These are phyloP conservation scores for Cyphellophora attinorum DNA, from an alignment of 2,329 filamentous ascomycete species.

Conservation along the genomic window DNA sequence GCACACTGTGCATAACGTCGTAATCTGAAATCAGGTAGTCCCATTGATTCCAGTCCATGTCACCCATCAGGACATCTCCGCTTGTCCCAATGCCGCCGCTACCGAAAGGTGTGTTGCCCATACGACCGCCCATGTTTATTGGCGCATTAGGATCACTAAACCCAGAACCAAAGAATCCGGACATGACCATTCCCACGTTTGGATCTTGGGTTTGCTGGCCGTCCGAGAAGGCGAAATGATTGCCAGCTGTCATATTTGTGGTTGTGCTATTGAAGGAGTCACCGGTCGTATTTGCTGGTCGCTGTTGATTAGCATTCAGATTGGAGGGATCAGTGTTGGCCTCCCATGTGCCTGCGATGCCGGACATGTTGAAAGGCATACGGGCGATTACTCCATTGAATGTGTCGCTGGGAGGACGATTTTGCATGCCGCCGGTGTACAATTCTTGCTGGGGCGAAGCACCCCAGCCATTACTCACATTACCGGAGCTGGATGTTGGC, in stretches of 20 bases:
- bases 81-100: slow-evolving; percentile 11
- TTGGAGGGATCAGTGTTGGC: background rate
- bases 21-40: slow-evolving; percentile 15
- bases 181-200: slow-evolving; percentile 7
- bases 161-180: no score
- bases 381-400: background rate
- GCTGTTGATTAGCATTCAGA: background rate
- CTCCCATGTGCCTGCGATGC: background rate
- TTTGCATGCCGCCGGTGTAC: no score
- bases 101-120: no score
- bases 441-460: no score
- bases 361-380: background rate
- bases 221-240: slow-evolving; percentile 2
- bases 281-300: no score
- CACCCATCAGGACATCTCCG: slow-evolving; percentile 11
- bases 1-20: slow-evolving; percentile 3
- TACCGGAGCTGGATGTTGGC: background rate
- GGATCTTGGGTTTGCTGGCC: slow-evolving; percentile 11
- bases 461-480: background rate
- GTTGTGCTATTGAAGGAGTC: no score
- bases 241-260: slow-evolving; percentile 1
- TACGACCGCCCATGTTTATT: no score
- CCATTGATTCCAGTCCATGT: slow-evolving; percentile 19
- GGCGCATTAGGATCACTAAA: no score
- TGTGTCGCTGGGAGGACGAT: no score